These are phyloP conservation scores for Xylaria sp. DNA, from an alignment of 2,329 filamentous ascomycete genomes.

Conservation along the genomic window DNA sequence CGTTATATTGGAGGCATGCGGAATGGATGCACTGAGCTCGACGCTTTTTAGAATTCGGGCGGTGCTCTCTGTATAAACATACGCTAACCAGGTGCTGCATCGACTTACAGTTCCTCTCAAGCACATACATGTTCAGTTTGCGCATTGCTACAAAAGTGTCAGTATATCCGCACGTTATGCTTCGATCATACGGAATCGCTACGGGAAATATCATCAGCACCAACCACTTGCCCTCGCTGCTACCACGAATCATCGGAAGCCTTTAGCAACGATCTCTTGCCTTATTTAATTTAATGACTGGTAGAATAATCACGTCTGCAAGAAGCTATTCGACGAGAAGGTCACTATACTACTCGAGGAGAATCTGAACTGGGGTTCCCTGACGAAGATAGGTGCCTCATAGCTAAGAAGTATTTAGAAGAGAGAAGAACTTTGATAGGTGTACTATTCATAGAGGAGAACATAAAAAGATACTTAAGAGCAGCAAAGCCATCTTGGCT, in stretches of 20 bases:
- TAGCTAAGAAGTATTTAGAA: neutral
- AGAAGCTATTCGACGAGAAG: conserved; percentile 87
- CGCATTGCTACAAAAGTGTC: conserved; percentile 74
- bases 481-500: neutral
- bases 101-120: conserved; percentile 66
- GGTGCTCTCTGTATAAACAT: neutral
- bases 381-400: neutral
- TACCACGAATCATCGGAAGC: conserved; percentile 89
- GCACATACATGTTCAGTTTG: conserved; percentile 75
- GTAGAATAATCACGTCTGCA: conserved; percentile 78
- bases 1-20: neutral
- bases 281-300: conserved; percentile 84
- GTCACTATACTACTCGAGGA: conserved; percentile 53
- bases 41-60: too few species aligned
- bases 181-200: too few species aligned
- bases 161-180: too few species aligned
- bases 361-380: neutral
- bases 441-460: neutral
- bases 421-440: neutral
- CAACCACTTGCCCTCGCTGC: conserved; percentile 83
- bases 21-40: too few species aligned
- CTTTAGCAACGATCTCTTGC: conserved; percentile 81
- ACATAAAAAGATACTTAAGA: neutral
- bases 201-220: conserved; percentile 95
- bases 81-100: conserved; percentile 16